Conservation (phyloP, 2,329 filamentous ascomycete genomes). For the Fusarium musae region DNA sequence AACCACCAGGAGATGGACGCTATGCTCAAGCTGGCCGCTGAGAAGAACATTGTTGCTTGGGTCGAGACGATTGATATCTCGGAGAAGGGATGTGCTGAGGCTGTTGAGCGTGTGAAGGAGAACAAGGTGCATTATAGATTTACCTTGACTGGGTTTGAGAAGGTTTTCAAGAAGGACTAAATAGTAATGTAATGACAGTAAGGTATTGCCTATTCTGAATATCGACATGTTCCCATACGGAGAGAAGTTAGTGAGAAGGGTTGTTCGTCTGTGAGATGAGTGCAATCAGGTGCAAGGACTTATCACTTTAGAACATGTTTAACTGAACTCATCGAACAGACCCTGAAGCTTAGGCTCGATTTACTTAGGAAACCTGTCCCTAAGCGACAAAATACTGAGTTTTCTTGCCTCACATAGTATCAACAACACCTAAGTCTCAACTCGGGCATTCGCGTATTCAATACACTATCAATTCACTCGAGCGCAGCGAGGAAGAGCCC, state of each 20-base stretch:
- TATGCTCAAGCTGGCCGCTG: constrained; percentile 66
- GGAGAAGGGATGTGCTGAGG: constrained; percentile 75
- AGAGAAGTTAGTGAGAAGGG: background rate
- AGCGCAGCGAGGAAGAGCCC: background rate
- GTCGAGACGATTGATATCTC: constrained; percentile 72
- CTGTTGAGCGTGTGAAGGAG: constrained; percentile 74
- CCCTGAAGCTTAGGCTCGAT: background rate
- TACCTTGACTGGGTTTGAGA: constrained; percentile 74
- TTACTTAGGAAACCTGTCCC: too few relatives aligned
- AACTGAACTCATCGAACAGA: background rate
- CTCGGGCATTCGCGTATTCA: too few relatives aligned
- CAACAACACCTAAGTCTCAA: too few relatives aligned
- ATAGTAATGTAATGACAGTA: background rate
- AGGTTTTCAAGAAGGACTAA: constrained; percentile 61
- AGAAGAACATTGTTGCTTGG: constrained; percentile 66
- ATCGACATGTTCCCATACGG: too few relatives aligned
- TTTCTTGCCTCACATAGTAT: too few relatives aligned
- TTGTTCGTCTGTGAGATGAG: accelerated
- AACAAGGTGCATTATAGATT: constrained; percentile 80
- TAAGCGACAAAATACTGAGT: too few relatives aligned
- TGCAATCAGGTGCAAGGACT: too few relatives aligned
- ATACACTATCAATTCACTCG: background rate
- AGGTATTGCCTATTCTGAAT: background rate
- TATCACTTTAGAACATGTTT: too few relatives aligned
- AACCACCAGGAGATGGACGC: constrained; percentile 68